A percentile compares a stretch with the other conserved stretches of the same genome.
Conservation (phyloP, 2,329 filamentous ascomycete genomes). For the Penicillium sp. region DNA sequence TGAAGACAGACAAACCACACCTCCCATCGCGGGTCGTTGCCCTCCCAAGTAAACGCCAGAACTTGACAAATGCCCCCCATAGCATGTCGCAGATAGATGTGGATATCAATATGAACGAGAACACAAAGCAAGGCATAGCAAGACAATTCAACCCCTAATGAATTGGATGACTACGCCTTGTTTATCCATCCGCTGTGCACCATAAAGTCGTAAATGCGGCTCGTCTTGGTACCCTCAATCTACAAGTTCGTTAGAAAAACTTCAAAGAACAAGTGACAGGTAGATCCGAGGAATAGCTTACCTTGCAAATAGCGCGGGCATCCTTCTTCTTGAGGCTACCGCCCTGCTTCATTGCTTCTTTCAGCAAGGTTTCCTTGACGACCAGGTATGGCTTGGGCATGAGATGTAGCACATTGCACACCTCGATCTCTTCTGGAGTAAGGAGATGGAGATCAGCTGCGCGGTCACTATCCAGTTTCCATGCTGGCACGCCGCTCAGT, state of each 20-base stretch:
- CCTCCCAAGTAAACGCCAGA: conserved; percentile 17
- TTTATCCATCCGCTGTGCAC: conserved; percentile 90
- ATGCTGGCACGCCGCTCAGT: conserved; percentile 49
- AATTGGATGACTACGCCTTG: conserved; percentile 61
- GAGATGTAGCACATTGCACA: conserved; percentile 81
- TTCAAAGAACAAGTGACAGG: background rate
- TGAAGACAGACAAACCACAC: conserved; percentile 13
- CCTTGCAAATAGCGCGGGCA: conserved; percentile 77
- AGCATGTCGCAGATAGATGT: conserved; percentile 16
- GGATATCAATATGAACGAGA: conserved; percentile 21
- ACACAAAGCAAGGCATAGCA: background rate
- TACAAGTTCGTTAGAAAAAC: conserved; percentile 32
- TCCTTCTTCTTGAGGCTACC: conserved; percentile 92
- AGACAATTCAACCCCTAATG: conserved; percentile 1
- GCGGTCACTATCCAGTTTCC: conserved; percentile 72
- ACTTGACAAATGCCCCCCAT: conserved; percentile 15
- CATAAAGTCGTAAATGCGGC: conserved; percentile 91
- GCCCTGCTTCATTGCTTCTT: conserved; percentile 85
- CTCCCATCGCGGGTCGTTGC: conserved; percentile 3
- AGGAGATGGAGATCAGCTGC: conserved; percentile 80
- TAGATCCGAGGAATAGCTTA: conserved; percentile 27
- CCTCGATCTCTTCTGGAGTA: conserved; percentile 77
- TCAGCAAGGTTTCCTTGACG: conserved; percentile 90
- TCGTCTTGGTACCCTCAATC: conserved; percentile 82
- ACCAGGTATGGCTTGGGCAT: conserved; percentile 94